Conservation (phyloP, 169 alveolate species). For the Eimeria maxima region DNA sequence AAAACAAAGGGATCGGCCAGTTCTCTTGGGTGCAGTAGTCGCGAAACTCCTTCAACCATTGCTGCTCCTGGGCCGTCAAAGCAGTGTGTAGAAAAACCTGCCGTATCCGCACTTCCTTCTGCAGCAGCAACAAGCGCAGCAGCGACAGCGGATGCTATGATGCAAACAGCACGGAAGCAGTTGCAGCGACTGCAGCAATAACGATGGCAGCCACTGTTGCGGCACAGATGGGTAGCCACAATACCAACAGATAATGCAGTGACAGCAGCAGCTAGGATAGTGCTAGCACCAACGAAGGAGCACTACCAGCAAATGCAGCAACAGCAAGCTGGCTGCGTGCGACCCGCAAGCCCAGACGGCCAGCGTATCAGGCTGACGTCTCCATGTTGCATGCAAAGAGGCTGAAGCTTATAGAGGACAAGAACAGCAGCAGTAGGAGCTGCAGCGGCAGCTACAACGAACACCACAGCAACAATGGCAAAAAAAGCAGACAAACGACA, state of each 20-base stretch:
- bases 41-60: constrained; percentile 82
- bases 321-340: not conserved
- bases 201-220: not conserved
- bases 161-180: too few relatives aligned
- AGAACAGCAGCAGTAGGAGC: too few relatives aligned
- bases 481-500: too few relatives aligned
- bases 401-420: too few relatives aligned
- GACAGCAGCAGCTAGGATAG: not conserved
- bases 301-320: not conserved
- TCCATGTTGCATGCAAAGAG: too few relatives aligned
- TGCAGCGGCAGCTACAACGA: too few relatives aligned
- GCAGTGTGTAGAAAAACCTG: constrained; percentile 87
- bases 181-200: not conserved
- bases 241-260: not conserved
- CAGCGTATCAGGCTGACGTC: not conserved
- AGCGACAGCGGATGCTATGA: not conserved
- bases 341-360: too few relatives aligned
- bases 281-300: not conserved
- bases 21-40: constrained; percentile 30
- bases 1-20: constrained; percentile 81
- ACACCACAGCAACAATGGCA: too few relatives aligned
- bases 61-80: constrained; percentile 83
- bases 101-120: constrained; percentile 83
- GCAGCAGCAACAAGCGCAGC: not conserved
- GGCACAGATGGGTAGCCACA: not conserved